Conservation (phyloP, 2,329 filamentous ascomycete genomes). For the Fusarium longipes region DNA sequence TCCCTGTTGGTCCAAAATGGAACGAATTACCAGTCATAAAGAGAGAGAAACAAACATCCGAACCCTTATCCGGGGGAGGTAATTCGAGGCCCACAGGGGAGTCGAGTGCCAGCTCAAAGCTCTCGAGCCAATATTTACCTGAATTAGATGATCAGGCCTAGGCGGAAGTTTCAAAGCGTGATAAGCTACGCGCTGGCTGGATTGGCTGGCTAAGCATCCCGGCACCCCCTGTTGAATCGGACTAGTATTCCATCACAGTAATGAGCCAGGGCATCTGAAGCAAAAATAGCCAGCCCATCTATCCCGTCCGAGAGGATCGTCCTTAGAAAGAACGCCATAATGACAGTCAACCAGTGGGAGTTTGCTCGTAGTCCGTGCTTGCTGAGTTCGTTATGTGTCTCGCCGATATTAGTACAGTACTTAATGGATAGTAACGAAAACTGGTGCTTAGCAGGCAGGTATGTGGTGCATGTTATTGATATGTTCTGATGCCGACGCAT, state of each 20-base stretch:
- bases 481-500: constrained; percentile 17
- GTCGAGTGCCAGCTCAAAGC: constrained; percentile 8
- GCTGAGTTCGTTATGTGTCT: not conserved
- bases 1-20: not conserved
- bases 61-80: not conserved
- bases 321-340: not conserved
- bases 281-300: constrained; percentile 6
- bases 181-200: constrained; percentile 19
- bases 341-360: not conserved
- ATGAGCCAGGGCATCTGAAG: constrained; percentile 12
- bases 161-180: constrained; percentile 8
- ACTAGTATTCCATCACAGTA: not conserved
- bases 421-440: constrained; percentile 3
- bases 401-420: not conserved
- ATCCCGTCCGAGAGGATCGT: not conserved
- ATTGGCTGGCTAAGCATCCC: constrained; percentile 4
- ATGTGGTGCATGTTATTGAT: constrained; percentile 1
- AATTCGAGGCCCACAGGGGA: constrained; percentile 11
- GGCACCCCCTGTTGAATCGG: constrained; percentile 3
- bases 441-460: not conserved
- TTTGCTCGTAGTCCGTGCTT: not conserved
- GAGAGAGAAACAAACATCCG: not conserved
- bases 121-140: constrained; percentile 10
- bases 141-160: constrained; percentile 11
- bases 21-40: constrained; percentile 5